phyloP scores from a whole-genome alignment of 176 grass and related monocot species.

The Dactylis glomerata region DNA sequence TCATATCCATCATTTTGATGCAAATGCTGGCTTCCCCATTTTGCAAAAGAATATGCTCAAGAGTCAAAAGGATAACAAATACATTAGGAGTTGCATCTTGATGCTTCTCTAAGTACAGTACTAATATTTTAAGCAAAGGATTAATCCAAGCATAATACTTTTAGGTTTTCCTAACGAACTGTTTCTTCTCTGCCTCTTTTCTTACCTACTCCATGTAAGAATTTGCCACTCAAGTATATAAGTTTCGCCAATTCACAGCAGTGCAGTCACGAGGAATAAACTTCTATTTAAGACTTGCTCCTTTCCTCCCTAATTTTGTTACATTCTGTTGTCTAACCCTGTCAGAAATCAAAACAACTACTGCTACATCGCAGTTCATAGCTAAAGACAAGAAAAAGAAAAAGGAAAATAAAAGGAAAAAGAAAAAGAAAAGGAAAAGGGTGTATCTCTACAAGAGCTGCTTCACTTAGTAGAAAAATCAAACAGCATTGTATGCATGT shows the following conservation, averaged over 20 bases:
- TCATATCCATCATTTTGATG: too few relatives aligned
- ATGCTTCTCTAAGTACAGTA: not conserved
- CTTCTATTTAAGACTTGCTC: not conserved
- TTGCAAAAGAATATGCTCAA: too few relatives aligned
- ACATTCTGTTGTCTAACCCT: constrained; percentile 18
- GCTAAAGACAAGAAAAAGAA: not conserved
- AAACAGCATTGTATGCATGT: constrained; percentile 75
- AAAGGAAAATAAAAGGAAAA: too few relatives aligned
- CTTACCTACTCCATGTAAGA: not conserved
- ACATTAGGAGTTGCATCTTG: not conserved
- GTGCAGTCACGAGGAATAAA: not conserved
- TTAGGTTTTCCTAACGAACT: not conserved
- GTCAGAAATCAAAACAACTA: constrained; percentile 23
- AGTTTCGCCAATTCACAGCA: not conserved
- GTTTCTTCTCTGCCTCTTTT: not conserved
- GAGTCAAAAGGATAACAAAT: not conserved
- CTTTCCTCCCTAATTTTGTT: not conserved
- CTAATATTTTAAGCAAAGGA: not conserved
- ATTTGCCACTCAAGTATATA: constrained; percentile 19
- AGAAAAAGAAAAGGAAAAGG: not conserved
- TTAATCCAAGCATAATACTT: not conserved
- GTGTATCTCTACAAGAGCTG: constrained; percentile 14
- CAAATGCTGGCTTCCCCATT: too few relatives aligned
- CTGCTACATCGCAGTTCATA: not conserved
- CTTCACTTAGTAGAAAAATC: constrained; percentile 57